A percentile compares a stretch with the other conserved stretches of the same genome.
phyloP scores from a whole-genome alignment of 2,329 filamentous ascomycete genomes.

The Aspergillus jensenii region DNA sequence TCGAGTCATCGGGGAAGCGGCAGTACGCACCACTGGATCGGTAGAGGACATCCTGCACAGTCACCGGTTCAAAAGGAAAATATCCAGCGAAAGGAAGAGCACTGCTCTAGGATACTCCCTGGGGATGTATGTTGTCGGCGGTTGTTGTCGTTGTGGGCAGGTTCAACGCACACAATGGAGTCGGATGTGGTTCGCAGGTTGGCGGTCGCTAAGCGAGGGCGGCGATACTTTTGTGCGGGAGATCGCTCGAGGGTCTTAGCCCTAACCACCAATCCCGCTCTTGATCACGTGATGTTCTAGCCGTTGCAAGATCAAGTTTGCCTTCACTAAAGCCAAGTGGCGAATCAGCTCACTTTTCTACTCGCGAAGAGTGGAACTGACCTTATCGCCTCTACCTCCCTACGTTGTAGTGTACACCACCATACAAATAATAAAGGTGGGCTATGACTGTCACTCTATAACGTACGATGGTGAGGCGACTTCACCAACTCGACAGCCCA shows the following conservation, averaged over 20 bases:
- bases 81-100: slow-evolving; percentile 43
- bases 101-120: slow-evolving; percentile 43
- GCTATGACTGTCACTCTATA: neutral
- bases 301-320: neutral
- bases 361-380: neutral
- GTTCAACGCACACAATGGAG: slow-evolving; percentile 44
- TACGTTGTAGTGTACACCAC: too few species aligned
- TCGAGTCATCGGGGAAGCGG: slow-evolving; percentile 10
- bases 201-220: slow-evolving; percentile 40
- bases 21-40: slow-evolving; percentile 62
- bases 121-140: slow-evolving; percentile 47
- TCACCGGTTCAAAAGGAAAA: slow-evolving; percentile 43
- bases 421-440: neutral
- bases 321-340: neutral
- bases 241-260: slow-evolving; percentile 36
- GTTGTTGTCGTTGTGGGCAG: slow-evolving; percentile 48
- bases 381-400: too few species aligned
- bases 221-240: slow-evolving; percentile 38
- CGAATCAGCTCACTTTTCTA: neutral
- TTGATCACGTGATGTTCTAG: slow-evolving; percentile 26
- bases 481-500: neutral
- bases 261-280: slow-evolving; percentile 37
- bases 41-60: slow-evolving; percentile 63
- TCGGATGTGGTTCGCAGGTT: slow-evolving; percentile 38
- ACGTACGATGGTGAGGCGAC: neutral